Base-by-base conservation (phyloP, 129 eudicot genomes). In the Flaveria trinervia region DNA sequence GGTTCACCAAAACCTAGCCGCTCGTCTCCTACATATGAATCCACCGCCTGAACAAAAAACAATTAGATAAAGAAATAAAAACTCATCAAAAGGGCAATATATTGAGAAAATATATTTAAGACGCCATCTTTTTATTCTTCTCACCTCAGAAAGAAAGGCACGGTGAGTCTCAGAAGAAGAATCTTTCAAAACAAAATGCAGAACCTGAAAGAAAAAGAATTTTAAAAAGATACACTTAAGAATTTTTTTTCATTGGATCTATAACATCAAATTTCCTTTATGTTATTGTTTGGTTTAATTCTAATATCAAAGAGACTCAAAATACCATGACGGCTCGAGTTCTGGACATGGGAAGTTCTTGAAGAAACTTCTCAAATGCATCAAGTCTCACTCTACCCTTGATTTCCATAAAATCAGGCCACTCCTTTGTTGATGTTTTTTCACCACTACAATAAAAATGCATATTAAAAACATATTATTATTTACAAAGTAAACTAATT, bases 1-100 rank as follows among this genome's bases (percentile, higher is more conserved):
- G 96, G 96, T 82, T 92, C 96, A 1, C 92, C 94, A 68, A 88
- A 90, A 33, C 98, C 98, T 26, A 92, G 73, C 82, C 98, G 80
- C 71, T 88, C 87, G 14, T 92, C 98, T 26, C 54, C 23, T 16
- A 77, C 65, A 70, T 90, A 90, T 0, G 98, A 86, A 48, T 88
- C 88, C 16, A 86, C 81, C 5, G 84, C 87, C 98, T 92, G 83
- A 28, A 68, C 22, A 16, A 67, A 45, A 44, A 48, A 39, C 5
- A 23, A 76, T 2, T 14, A 26, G 23, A 39, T 2, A 65, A 1
- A 8, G 30, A 0, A 8, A 11, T 45, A 2, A 45, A 45, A 11
- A 45, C 36, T 30, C 3, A 18, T 65, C 15, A 76, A 50, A 65
- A 49, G 43, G 6, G 66, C n/a, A n/a, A 12, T 43, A 17, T 12